These are phyloP conservation scores for Russula compacta DNA, from an alignment of 768 basidiomycete species.

Conservation along the genomic window DNA sequence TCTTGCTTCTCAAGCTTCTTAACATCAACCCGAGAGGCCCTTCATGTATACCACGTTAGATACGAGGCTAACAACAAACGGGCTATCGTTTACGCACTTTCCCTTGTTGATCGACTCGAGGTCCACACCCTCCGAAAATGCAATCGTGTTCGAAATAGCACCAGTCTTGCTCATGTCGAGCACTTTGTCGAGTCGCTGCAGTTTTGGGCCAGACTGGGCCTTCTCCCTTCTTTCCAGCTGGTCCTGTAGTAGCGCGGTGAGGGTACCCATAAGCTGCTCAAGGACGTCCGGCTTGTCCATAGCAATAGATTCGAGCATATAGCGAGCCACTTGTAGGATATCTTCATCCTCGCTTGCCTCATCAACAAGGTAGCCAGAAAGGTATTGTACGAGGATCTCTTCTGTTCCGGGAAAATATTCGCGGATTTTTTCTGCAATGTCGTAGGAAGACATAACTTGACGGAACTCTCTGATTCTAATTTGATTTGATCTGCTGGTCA, in stretches of 20 bases:
- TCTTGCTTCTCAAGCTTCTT: slow-evolving; percentile 97
- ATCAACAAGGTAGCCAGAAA: slow-evolving; percentile 81
- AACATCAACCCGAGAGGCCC: slow-evolving; percentile 86
- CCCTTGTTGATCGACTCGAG: slow-evolving; percentile 90
- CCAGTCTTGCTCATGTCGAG: slow-evolving; percentile 80
- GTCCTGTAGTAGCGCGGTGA: slow-evolving; percentile 56
- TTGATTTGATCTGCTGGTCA: background rate
- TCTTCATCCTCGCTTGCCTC: slow-evolving; percentile 87
- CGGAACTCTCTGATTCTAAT: too few species aligned
- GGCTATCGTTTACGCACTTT: slow-evolving; percentile 44
- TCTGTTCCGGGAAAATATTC: slow-evolving; percentile 64
- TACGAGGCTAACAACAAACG: background rate
- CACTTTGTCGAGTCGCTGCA: slow-evolving; percentile 74
- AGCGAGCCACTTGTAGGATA: slow-evolving; percentile 64
- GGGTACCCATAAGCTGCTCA: slow-evolving; percentile 55
- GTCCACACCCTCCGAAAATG: slow-evolving; percentile 74
- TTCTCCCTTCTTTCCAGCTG: slow-evolving; percentile 50
- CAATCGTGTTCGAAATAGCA: slow-evolving; percentile 71
- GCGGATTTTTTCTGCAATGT: slow-evolving; percentile 75
- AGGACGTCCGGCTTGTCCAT: slow-evolving; percentile 49
- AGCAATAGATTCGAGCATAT: slow-evolving; percentile 70
- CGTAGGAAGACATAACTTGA: slow-evolving; percentile 51
- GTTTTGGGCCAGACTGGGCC: slow-evolving; percentile 46
- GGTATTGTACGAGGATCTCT: slow-evolving; percentile 78
- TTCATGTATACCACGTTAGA: slow-evolving; percentile 23